Base-by-base conservation (phyloP, 2,329 filamentous ascomycete genomes). In the Stenocarpella maydis region DNA sequence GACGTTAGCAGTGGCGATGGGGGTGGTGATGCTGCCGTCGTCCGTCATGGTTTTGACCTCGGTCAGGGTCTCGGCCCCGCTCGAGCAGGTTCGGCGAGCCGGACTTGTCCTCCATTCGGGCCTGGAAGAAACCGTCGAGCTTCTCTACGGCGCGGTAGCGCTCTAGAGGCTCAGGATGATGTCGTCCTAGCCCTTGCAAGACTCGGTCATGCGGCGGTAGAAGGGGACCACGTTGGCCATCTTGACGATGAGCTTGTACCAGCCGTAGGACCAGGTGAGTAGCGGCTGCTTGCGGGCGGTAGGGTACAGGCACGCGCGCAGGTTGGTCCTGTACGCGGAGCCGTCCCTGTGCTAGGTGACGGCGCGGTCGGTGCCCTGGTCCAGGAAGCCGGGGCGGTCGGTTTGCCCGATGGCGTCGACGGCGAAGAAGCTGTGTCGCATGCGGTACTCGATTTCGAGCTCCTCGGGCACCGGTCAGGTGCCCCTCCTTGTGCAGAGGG, bases 81-180 rank as follows among this genome's bases (percentile, higher is more conserved):
- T 88, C 84, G 1, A 89, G 81, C 45, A 82, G 76, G 45, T 79
- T 78, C 1, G 81, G 76, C 4, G 76, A 75, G 19, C 78, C 82
- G 21, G 81, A 78, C 65, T 79, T 82, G 61, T 83, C 79, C 12
- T 83, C 84, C 84, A 90, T 86, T 6, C 89, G 75, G 0, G 82
- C 80, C 65, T 84, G 80, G 78, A 90, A 88, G 77, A 90, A 89
- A 73, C 90, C 87, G 53, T 87, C 83, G 0, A 89, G 80, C 70
- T 84, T 85, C 75, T 89, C 87, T 28, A 87, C 86, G 0, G 77
- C 78, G 26, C 82, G 75, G 72, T 86, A 85, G 4, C 84, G 78
- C 68, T 80, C 73, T 21, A 86, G 74, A 82, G 82, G 52, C 83
- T 81, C 64, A 81, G 79, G 2, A 85, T 82, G 65, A 87, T 82